Evolutionary conservation across 345 rosid genomes (phyloP), one percentile per base, ranked within the genome.

Genomic region (Turritis glabra): DNA sequence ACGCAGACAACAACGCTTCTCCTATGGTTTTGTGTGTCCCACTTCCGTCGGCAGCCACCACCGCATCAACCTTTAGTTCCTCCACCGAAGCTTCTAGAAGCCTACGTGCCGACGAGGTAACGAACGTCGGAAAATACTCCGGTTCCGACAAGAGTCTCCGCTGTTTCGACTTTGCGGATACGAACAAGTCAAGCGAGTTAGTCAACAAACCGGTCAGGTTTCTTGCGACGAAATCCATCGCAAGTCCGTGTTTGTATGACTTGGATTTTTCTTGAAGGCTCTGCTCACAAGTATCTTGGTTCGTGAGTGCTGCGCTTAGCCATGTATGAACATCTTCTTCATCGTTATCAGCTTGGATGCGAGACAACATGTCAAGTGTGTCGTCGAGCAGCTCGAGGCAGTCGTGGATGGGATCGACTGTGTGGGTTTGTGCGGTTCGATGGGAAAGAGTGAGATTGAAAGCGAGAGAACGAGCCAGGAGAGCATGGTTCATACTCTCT

Each of bases 281-380:
- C 5, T 83, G 78, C 11, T 79, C 48, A 69, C 88, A 86, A 2
- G 88, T 86, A 3, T 81, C 79, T 80, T 84, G 88, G 38, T 86
- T 84, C 10, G 90, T 86, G 17, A 86, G 75, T 2, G 87, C 70
- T 13, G 90, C 86, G 32, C 85, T 84, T 30, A 86, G 84, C 87
- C 87, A 84, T 26, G 90, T 86, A 8, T 78, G 85, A 22, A 84
- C 79, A 61, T 86, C 87, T 29, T 77, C 68, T 1, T 72, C 73
- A 0, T 69, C 33, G 9, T 25, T 14, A 55, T 44, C 26, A 4
- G 21, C 47, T 19, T 55, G 44, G 21, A 84, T 78, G 19, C 78
- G 81, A 7, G 83, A 75, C 27, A 86, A 72, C 72, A 77, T 80
- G 35, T 81, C 80, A 13, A 84, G 46, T 23, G 80, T 86, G 38